A percentile compares a stretch with the other conserved stretches of the same genome.
These are phyloP conservation scores for Colletotrichum agaves DNA, from an alignment of 2,329 filamentous ascomycete species.

Conservation along the genomic window DNA sequence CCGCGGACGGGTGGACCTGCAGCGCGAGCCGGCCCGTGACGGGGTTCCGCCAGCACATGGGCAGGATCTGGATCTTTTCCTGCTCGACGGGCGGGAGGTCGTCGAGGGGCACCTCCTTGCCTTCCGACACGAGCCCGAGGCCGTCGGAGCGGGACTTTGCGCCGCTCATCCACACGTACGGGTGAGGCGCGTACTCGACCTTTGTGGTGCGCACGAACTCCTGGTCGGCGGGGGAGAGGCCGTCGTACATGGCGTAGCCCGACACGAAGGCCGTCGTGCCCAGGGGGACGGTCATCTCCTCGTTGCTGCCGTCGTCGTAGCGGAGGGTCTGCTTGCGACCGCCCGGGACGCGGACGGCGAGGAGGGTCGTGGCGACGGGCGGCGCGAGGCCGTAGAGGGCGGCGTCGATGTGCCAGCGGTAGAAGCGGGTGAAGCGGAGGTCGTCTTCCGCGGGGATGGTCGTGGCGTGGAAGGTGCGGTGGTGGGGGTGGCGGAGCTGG, in stretches of 20 bases:
- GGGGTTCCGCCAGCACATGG: conserved; percentile 83
- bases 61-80: conserved; percentile 75
- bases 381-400: conserved; percentile 81
- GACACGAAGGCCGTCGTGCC: conserved; percentile 82
- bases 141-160: conserved; percentile 75
- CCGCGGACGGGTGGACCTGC: conserved; percentile 79
- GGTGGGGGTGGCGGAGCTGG: conserved; percentile 78
- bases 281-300: conserved; percentile 74
- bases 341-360: conserved; percentile 78
- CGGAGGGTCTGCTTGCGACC: conserved; percentile 73
- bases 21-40: conserved; percentile 75
- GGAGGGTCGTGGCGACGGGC: conserved; percentile 76
- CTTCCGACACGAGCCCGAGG: conserved; percentile 76
- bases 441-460: conserved; percentile 66
- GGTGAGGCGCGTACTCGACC: conserved; percentile 81
- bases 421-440: conserved; percentile 67
- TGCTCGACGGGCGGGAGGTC: conserved; percentile 74
- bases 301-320: conserved; percentile 77
- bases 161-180: conserved; percentile 83
- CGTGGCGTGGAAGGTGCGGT: conserved; percentile 78
- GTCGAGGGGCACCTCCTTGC: conserved; percentile 66
- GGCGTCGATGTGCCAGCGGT: conserved; percentile 85
- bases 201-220: conserved; percentile 73
- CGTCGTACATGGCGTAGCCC: conserved; percentile 76
- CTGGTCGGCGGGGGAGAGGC: conserved; percentile 73